Evolutionary conservation across 2,329 filamentous ascomycete genomes (phyloP), one percentile per base, ranked within the genome.

Genomic region (Neoascochyta sp.): DNA sequence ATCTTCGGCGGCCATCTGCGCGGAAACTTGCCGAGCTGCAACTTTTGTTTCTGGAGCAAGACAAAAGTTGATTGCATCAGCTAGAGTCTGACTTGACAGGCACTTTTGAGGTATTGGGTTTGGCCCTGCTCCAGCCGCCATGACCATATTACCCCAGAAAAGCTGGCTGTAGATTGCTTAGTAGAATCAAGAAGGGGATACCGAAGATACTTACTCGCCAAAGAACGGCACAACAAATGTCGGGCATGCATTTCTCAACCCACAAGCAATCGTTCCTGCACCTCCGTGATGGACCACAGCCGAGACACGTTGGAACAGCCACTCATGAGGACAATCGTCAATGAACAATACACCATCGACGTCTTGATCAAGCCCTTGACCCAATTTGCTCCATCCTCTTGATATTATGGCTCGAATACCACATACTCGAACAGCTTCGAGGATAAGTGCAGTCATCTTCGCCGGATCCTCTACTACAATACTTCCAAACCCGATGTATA

Each of bases 261-360:
- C 86, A 0, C 85, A 84, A 0, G 86, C 85, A 1, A 85, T 88
- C 2, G 86, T 93, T n/a, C 86, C 86, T 3, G 86, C 86, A 33
- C 86, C 86, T 10, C 86, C 86, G 39, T 92, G 86, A 51, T 93
- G 86, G 4, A 89, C 81, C 1, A 93, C 86, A 22, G 77, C 80
- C 0, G 83, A 80, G 2, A 92, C 85, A 22, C 74, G 78, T 40
- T 85, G 71, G 58, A 93, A 93, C 0, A 93, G 66, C 86, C 86
- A 93, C 61, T 92, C 86, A 43, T 93, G 86, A 0, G 86, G 86
- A 24, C 81, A 80, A 51, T 89, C 89, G 13, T 82, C 85, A 13
- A 52, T 14, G 76, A 56, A 53, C 65, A 75, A 36, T 66, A 70
- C 16, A 73, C 60, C 22, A 61, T 57, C 27, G 1, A 24, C 26